Percentiles rank a stretch among this genome's conserved stretches.
Conservation (phyloP, 1,139 yeast species). For the Lodderomyces elongisporus region DNA sequence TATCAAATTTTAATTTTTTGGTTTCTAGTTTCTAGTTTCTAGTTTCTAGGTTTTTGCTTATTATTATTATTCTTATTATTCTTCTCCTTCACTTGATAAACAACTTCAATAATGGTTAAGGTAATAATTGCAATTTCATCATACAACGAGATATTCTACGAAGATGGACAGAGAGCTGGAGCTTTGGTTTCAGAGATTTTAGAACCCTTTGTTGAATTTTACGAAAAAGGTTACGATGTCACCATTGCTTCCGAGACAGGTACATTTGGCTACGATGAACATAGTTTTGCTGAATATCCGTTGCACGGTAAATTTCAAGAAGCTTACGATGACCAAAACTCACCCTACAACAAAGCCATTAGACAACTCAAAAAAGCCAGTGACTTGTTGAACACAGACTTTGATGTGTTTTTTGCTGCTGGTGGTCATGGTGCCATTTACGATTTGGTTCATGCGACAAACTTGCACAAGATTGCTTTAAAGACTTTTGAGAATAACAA, state of each 20-base stretch:
- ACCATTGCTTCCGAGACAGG: constrained; percentile 58
- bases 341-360: constrained; percentile 33
- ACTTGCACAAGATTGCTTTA: constrained; percentile 41
- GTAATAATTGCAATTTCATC: constrained; percentile 51
- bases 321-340: constrained; percentile 30
- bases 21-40: no score
- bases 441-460: constrained; percentile 51
- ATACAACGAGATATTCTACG: constrained; percentile 46
- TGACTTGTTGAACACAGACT: constrained; percentile 45
- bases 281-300: constrained; percentile 38
- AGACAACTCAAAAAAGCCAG: constrained; percentile 36
- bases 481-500: constrained; percentile 48
- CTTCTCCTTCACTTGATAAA: no score
- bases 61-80: no score
- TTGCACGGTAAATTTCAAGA: constrained; percentile 42
- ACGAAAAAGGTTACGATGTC: constrained; percentile 45
- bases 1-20: no score
- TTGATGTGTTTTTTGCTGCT: constrained; percentile 51
- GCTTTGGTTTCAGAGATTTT: constrained; percentile 51
- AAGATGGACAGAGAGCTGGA: constrained; percentile 54
- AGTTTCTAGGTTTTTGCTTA: no score
- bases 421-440: constrained; percentile 63
- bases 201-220: constrained; percentile 50
- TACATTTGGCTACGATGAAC: constrained; percentile 48
- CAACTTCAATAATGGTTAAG: constrained; percentile 19